Conservation (phyloP, 257 asterid genomes). For the Paraleonurus japonicus region DNA sequence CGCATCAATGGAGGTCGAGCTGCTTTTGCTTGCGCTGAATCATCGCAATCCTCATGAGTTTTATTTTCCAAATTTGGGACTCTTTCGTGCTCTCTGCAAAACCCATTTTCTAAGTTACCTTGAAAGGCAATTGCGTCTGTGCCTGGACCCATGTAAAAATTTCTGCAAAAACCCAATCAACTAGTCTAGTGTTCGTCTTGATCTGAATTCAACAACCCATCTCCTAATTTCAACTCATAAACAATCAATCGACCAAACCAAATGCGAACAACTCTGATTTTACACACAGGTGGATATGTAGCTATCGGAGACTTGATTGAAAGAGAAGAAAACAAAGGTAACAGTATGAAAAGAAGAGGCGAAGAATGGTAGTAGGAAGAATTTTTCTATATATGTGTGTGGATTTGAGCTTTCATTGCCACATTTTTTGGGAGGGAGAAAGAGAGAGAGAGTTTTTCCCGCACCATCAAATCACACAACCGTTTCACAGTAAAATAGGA, state of each 20-base stretch:
- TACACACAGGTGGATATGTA: background rate
- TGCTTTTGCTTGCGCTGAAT: slow-evolving; percentile 44
- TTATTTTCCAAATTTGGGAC: slow-evolving; percentile 35
- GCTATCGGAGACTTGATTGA: background rate
- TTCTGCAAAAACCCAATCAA: slow-evolving; percentile 25
- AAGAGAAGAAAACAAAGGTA: background rate
- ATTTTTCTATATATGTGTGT: slow-evolving; percentile 21
- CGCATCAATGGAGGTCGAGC: slow-evolving; percentile 81
- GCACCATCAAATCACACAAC: slow-evolving; percentile 6
- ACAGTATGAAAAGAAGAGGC: slow-evolving; percentile 32
- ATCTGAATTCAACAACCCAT: slow-evolving; percentile 21
- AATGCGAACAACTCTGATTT: background rate
- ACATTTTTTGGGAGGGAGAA: slow-evolving; percentile 24
- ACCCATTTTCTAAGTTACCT: slow-evolving; percentile 47
- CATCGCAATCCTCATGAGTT: slow-evolving; percentile 41
- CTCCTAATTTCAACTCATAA: background rate
- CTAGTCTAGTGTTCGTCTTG: background rate
- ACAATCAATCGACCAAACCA: slow-evolving; percentile 6
- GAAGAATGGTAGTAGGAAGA: slow-evolving; percentile 42
- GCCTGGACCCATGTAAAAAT: slow-evolving; percentile 51
- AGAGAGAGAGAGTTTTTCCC: background rate
- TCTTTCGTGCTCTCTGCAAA: slow-evolving; percentile 37
- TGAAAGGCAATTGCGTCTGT: slow-evolving; percentile 37
- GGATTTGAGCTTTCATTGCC: slow-evolving; percentile 33
- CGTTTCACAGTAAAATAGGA: background rate